These are phyloP conservation scores for Trichoderma erinaceum DNA, from an alignment of 495 filamentous ascomycete species.

Conservation along the genomic window DNA sequence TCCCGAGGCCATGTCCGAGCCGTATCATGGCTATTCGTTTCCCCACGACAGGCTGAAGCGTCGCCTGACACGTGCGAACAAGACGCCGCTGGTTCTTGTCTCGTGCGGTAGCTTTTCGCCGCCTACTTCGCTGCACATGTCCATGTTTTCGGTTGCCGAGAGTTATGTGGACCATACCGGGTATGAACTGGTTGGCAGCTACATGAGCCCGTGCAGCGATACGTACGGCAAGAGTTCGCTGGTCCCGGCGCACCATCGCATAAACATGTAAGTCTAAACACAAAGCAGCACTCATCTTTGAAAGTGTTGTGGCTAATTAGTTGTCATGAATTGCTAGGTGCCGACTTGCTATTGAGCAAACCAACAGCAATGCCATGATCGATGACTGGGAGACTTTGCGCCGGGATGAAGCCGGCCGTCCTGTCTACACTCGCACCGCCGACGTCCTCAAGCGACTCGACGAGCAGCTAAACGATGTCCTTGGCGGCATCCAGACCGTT, in stretches of 20 bases:
- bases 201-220: slow-evolving; percentile 51
- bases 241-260: slow-evolving; percentile 57
- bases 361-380: slow-evolving; percentile 67
- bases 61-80: slow-evolving; percentile 59
- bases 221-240: slow-evolving; percentile 80
- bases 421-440: slow-evolving; percentile 75
- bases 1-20: slow-evolving; percentile 10
- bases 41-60: slow-evolving; percentile 63
- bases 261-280: slow-evolving; percentile 14
- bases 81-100: slow-evolving; percentile 75
- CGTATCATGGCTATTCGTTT: slow-evolving; percentile 53
- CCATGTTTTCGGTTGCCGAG: slow-evolving; percentile 60
- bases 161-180: slow-evolving; percentile 35
- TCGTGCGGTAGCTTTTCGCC: slow-evolving; percentile 82
- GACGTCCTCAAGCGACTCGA: slow-evolving; percentile 77
- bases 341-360: slow-evolving; percentile 63
- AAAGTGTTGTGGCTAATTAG: not conserved
- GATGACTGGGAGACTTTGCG: slow-evolving; percentile 49
- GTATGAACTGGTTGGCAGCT: slow-evolving; percentile 74
- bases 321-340: slow-evolving; percentile 47
- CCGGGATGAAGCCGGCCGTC: slow-evolving; percentile 37
- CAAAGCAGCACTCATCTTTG: not conserved
- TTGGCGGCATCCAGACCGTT: slow-evolving; percentile 57
- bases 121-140: slow-evolving; percentile 53
- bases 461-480: slow-evolving; percentile 67